Percentiles rank a stretch among this genome's conserved stretches.
phyloP scores from a whole-genome alignment of 2,329 filamentous ascomycete species.

The Paecilomyces dactylethromorphus region DNA sequence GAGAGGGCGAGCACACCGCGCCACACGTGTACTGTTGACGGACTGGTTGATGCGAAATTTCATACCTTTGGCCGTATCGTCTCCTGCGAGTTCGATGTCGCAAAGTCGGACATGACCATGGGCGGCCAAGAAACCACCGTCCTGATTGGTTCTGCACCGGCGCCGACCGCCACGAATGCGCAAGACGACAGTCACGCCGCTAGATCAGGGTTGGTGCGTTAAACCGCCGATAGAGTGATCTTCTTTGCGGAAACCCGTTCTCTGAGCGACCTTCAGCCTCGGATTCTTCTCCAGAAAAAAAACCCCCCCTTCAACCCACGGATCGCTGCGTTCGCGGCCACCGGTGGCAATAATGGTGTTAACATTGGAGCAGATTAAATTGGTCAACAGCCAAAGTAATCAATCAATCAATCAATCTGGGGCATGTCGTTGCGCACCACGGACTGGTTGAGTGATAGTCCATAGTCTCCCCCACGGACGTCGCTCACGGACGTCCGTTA shows the following conservation, averaged over 20 bases:
- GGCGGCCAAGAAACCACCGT: neutral
- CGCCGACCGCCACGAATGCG: neutral
- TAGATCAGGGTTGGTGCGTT: neutral
- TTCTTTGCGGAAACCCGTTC: neutral
- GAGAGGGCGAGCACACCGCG: neutral
- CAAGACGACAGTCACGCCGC: neutral
- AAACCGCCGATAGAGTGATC: neutral
- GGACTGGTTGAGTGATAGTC: neutral
- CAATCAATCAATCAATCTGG: neutral
- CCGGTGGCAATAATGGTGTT: neutral
- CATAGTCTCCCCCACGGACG: no score
- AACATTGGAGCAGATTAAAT: neutral
- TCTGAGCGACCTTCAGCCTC: no score
- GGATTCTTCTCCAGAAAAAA: neutral
- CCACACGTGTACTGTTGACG: neutral
- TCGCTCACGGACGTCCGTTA: no score
- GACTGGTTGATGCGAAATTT: neutral
- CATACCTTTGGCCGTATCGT: no score
- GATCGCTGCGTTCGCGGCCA: neutral
- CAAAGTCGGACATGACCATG: neutral
- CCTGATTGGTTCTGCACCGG: neutral
- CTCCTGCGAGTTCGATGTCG: neutral
- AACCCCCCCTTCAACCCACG: neutral
- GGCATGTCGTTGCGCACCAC: neutral
- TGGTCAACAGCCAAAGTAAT: neutral